Base-by-base conservation (phyloP, 2,329 filamentous ascomycete species). In the Pyricularia sp. region DNA sequence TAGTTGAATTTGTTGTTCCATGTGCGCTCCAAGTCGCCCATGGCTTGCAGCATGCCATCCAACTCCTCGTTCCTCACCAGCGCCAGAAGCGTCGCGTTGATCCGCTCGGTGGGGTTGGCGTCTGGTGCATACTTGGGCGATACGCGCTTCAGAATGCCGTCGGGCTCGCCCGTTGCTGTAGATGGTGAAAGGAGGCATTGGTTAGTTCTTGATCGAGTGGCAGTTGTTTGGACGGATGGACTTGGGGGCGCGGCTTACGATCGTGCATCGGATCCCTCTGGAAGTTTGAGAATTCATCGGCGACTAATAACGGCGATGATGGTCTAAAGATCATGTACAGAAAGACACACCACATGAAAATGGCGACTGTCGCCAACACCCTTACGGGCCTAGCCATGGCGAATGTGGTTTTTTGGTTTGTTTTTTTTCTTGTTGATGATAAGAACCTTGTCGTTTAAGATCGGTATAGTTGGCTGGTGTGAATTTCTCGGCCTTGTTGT, bases 1-100 rank as follows among this genome's bases (percentile, higher is more conserved):
- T 99, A 99, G 83, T 99, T 99, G 87, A 98, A 99, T 77, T 99
- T 99, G 84, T 88, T 84, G 76, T 99, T 99, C 93, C 94, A 99
- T 0, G 94, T 98, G 72, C 91, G 84, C 81, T 99, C 95, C 70
- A 99, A 85, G 76, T 99, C 94, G 69, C 81, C 81, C 92, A 99
- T 99, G 30, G 93, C 93, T 76, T 90, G 87, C 30, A 98, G 83
- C 83, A 99, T 91, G 65, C 90, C 92, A 26, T 88, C 81, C 31
- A 97, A 82, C 82, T 99, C 95, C 77, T 92, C 89, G 76, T 99
- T 99, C 71, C 95, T 90, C 69, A 99, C 95, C 55, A 99, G 86
- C 26, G 93, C 91, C 73, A 99, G 85, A 69, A 99, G 85, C 4
- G 95, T 98, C 70, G 95, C 95, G 78, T 97, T 95, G 79, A 97